A percentile compares a stretch with the other conserved stretches of the same genome.
Evolutionary conservation across 805 yeast genomes (phyloP).

Genomic region (Komagataella kurtzmanii): DNA sequence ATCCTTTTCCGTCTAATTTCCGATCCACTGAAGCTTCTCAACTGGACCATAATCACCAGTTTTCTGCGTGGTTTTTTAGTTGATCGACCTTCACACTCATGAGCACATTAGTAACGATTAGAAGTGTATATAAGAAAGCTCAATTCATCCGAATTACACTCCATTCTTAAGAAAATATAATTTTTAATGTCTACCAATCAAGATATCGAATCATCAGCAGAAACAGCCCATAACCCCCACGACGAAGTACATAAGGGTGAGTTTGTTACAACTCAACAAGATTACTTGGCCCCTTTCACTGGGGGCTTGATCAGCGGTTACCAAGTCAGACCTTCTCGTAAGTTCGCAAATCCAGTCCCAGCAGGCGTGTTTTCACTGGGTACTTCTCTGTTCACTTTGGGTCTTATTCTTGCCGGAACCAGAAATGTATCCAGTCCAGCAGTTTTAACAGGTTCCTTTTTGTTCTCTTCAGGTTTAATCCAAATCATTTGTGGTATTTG

Average conservation of each 20-base stretch:
- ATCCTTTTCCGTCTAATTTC: too few species aligned
- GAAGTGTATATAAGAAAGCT: neutral
- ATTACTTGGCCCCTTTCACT: slow-evolving; percentile 7
- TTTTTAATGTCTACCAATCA: neutral
- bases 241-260: too few species aligned
- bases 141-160: neutral
- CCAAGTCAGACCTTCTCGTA: slow-evolving; percentile 31
- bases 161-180: neutral
- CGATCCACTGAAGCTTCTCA: too few species aligned
- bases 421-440: slow-evolving; percentile 27
- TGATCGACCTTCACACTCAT: too few species aligned
- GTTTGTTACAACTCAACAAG: too few species aligned
- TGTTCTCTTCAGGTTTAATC: slow-evolving; percentile 35
- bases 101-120: neutral
- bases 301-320: slow-evolving; percentile 26
- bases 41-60: too few species aligned
- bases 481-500: slow-evolving; percentile 36
- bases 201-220: neutral
- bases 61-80: too few species aligned
- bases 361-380: slow-evolving; percentile 33
- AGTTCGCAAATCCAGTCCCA: slow-evolving; percentile 34
- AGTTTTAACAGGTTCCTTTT: slow-evolving; percentile 26
- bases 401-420: slow-evolving; percentile 29
- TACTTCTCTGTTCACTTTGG: slow-evolving; percentile 32
- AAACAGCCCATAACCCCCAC: neutral